phyloP scores from a whole-genome alignment of 768 basidiomycete species.

The Rhizopogon salebrosus region DNA sequence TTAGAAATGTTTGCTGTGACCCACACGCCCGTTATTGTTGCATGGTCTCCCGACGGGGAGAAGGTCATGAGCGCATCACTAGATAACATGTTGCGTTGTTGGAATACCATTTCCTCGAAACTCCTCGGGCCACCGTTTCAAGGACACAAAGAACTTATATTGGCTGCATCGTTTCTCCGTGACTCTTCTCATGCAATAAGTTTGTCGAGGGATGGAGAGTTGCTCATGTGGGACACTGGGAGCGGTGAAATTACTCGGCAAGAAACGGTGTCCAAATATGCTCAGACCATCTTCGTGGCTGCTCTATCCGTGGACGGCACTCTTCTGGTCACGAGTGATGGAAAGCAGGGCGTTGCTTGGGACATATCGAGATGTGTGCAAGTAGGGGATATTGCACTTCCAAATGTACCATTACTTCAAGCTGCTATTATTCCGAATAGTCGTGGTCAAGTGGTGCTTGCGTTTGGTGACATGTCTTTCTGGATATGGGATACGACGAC shows the following conservation, averaged over 20 bases:
- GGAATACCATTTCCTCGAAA: constrained; percentile 16
- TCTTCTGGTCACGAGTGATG: neutral
- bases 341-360: neutral
- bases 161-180: neutral
- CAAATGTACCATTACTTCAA: neutral
- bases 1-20: neutral
- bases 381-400: neutral
- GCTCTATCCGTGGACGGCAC: neutral
- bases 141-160: constrained; percentile 10
- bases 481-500: neutral
- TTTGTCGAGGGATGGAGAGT: neutral
- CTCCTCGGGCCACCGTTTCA: constrained; percentile 20
- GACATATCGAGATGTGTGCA: neutral
- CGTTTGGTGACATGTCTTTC: neutral
- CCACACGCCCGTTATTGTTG: constrained; percentile 6
- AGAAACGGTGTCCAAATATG: neutral
- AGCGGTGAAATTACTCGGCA: neutral
- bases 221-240: neutral
- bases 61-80: constrained; percentile 23
- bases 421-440: neutral
- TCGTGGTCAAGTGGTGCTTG: neutral
- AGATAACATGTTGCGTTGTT: constrained; percentile 25
- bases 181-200: neutral
- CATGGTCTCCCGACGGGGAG: constrained; percentile 23
- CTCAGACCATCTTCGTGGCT: neutral